Conservation (phyloP, 352 stramenopile species). For the Phytophthora cryptogea region DNA sequence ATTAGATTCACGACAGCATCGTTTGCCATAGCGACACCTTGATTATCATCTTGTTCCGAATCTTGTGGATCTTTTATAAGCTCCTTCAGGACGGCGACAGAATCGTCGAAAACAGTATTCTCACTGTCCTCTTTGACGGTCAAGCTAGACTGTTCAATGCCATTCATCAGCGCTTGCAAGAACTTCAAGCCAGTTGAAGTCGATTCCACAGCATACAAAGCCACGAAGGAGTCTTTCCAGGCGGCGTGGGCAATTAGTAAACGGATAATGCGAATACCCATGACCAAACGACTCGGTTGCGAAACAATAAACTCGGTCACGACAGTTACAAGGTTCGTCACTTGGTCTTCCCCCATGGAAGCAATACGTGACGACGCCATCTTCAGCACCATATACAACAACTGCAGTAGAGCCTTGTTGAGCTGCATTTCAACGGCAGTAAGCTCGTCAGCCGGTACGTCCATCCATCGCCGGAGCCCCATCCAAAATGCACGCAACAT, state of each 20-base stretch:
- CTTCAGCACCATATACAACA: slow-evolving; percentile 74
- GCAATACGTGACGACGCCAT: slow-evolving; percentile 57
- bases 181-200: slow-evolving; percentile 66
- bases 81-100: slow-evolving; percentile 61
- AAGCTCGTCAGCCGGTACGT: slow-evolving; percentile 40
- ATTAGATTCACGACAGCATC: slow-evolving; percentile 66
- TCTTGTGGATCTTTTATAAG: slow-evolving; percentile 45
- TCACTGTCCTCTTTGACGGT: slow-evolving; percentile 27
- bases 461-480: slow-evolving; percentile 67
- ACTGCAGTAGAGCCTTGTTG: slow-evolving; percentile 59
- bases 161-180: slow-evolving; percentile 61
- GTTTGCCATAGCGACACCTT: slow-evolving; percentile 53
- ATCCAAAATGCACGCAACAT: slow-evolving; percentile 70
- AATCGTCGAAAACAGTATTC: slow-evolving; percentile 63
- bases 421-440: slow-evolving; percentile 36
- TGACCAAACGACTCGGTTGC: slow-evolving; percentile 49
- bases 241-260: slow-evolving; percentile 63
- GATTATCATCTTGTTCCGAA: slow-evolving; percentile 31
- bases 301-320: slow-evolving; percentile 76
- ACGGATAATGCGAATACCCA: slow-evolving; percentile 74
- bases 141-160: slow-evolving; percentile 50
- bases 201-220: slow-evolving; percentile 68
- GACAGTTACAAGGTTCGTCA: slow-evolving; percentile 65
- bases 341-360: slow-evolving; percentile 56
- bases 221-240: slow-evolving; percentile 81